Base-by-base conservation (phyloP, 192 early-diverging fungal genomes). In the Coemansia sp. region DNA sequence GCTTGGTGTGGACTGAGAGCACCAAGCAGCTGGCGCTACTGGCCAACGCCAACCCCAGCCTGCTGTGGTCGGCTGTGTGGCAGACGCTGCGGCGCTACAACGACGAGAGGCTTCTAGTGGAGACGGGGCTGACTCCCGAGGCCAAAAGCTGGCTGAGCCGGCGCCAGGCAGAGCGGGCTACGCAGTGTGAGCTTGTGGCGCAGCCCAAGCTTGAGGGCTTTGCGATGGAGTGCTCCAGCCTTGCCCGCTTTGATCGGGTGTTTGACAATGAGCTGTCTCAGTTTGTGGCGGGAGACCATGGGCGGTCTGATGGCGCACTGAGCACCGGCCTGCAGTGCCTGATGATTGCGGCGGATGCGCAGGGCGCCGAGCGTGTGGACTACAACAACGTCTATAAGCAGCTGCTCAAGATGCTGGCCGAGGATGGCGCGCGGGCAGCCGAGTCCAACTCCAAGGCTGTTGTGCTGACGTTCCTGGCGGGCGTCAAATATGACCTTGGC, bases 1-100 rank as follows among this genome's bases (percentile, higher is more conserved):
- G 82, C 23, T 84, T 88, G 5, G 56, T 97, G 14, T 95, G 92
- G 91, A 61, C 86, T 8, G 90, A 94, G 53, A 85, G 81, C 11
- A 84, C 77, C 14, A 79, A 77, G 34, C 64, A 81, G 25, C 59
- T 92, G 37, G 65, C 67, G 6, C 69, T 73, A 23, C 64, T 85
- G 18, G 74, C 86, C 1, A 67, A 68, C 15, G 50, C 78, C 15
- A 51, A 85, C 39, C 65, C 77, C 4, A 70, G 79, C 3, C 60
- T 81, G 29, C 83, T 85, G 51, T 92, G 92, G 90, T 47, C 59
- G 15, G 51, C 82, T 3, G 43, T 80, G 7, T 84, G 83, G 73
- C 63, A 56, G 13, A 70, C 81, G 58, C 49, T 91, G 32, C 60
- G 51, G 26, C 60, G 71, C 14, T 88, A 82, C 57, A 70, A 85